These are phyloP conservation scores for Geranomyces variabilis DNA, from an alignment of 192 early-diverging fungal genomes.

Conservation along the genomic window DNA sequence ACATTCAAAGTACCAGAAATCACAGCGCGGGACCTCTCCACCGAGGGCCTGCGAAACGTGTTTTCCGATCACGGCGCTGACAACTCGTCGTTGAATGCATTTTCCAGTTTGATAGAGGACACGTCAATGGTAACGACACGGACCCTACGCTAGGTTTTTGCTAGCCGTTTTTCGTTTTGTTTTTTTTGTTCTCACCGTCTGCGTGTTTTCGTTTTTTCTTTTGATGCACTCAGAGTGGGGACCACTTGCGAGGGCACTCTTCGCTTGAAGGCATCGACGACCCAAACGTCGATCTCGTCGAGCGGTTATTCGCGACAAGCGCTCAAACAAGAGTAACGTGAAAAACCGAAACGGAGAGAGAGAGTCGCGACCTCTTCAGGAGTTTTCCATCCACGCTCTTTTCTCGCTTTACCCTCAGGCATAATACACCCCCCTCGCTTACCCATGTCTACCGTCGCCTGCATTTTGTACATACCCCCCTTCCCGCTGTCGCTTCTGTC, in stretches of 20 bases:
- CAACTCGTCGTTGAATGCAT: not conserved
- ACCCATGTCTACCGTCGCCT: too few relatives aligned
- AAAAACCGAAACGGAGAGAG: not conserved
- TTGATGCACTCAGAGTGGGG: not conserved
- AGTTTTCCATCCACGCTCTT: too few relatives aligned
- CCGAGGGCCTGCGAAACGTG: slow-evolving; percentile 27
- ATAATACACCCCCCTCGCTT: too few relatives aligned
- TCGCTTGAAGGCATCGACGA: slow-evolving; percentile 20
- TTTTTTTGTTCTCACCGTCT: too few relatives aligned
- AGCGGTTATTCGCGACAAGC: slow-evolving; percentile 33
- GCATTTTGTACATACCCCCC: not conserved
- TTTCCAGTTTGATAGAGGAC: slow-evolving; percentile 17
- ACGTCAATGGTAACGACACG: slow-evolving; percentile 1
- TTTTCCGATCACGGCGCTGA: slow-evolving; percentile 25
- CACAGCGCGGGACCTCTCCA: slow-evolving; percentile 28
- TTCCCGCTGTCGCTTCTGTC: not conserved
- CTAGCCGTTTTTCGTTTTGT: too few relatives aligned
- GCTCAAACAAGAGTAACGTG: not conserved
- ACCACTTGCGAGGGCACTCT: not conserved
- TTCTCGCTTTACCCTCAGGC: too few relatives aligned
- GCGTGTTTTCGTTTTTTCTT: not conserved
- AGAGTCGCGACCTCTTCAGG: too few relatives aligned
- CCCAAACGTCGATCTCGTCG: slow-evolving; percentile 37
- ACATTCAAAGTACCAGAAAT: slow-evolving; percentile 26
- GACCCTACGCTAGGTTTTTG: too few relatives aligned